Base-by-base conservation (phyloP, 345 rosid species). In the Passiflora organensis region DNA sequence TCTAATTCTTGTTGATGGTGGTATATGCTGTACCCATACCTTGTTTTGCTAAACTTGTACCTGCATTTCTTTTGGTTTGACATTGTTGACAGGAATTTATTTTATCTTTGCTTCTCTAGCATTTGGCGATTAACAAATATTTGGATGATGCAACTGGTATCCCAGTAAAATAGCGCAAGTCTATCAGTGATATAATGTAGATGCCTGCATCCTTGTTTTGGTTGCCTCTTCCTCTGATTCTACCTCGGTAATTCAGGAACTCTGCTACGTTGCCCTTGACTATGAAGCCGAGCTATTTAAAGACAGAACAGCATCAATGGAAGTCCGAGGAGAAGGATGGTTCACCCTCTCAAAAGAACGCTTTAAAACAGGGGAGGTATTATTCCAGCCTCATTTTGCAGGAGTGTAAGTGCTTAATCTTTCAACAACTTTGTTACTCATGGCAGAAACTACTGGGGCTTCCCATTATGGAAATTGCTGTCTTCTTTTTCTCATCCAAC, bases 241-340 rank as follows among this genome's bases (percentile, higher is more conserved):
- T 58, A 52, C 38, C 24, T 18, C 58, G 73, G 51, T 44, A 60
- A 42, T 58, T 50, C 77, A 91, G 98, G 77, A 81, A 20, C 85
- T 91, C 22, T 91, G 95, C 68, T 91, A 91, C 70, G 95, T 91
- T 69, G 95, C 96, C 41, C 59, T 73, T 60, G 96, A 91, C 73
- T 88, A 84, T 71, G 64, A 80, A 42, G 75, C 77, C 43, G 96
- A 91, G 77, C 72, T 80, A 55, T 51, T 55, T 20, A 84, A 70
- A 72, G 77, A 86, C 58, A 82, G 89, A 3, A 56, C 49, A 74
- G 93, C 90, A 57, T 84, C 96, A 53, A 23, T 53, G 57, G 80
- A 84, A 72, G 68, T 84, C 52, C 49, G 72, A 10, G 89, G 86
- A 58, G 91, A 88, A 74, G 95, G 95, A 51, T 63, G 52, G 76